Evolutionary conservation across 2,329 filamentous ascomycete species (phyloP).

Genomic region (Colletotrichum chlorophyti): DNA sequence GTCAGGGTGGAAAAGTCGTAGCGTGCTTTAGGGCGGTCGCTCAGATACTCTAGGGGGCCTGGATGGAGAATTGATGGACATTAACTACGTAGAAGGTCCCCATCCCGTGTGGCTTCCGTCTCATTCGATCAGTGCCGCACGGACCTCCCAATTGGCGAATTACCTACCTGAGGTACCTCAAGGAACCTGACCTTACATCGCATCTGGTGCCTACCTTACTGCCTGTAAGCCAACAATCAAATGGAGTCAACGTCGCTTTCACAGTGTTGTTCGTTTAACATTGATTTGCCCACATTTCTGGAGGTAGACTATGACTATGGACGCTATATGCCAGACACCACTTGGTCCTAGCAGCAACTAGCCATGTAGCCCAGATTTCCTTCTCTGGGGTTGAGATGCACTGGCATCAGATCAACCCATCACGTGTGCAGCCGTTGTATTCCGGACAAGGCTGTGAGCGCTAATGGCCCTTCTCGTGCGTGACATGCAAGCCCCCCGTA

Average conservation of each 20-base stretch:
- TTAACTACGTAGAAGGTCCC: no score
- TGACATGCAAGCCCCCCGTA: conserved; percentile 8
- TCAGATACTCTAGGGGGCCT: no score
- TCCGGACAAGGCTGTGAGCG: background rate
- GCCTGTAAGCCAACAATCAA: no score
- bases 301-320: conserved; percentile 13
- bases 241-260: background rate
- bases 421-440: conserved; percentile 4
- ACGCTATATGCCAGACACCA: conserved; percentile 21
- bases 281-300: conserved; percentile 5
- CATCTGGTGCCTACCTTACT: no score
- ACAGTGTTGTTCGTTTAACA: conserved; percentile 21
- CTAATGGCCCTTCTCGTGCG: background rate
- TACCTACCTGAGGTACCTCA: no score
- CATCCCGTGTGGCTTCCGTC: no score
- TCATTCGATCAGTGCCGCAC: no score
- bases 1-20: no score
- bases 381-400: conserved; percentile 22
- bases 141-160: no score
- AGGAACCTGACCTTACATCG: no score
- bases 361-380: conserved; percentile 4
- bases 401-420: conserved; percentile 25
- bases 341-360: conserved; percentile 23
- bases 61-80: no score
- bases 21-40: no score